These are phyloP conservation scores for Rhazya stricta DNA, from an alignment of 257 asterid genomes.

Conservation along the genomic window DNA sequence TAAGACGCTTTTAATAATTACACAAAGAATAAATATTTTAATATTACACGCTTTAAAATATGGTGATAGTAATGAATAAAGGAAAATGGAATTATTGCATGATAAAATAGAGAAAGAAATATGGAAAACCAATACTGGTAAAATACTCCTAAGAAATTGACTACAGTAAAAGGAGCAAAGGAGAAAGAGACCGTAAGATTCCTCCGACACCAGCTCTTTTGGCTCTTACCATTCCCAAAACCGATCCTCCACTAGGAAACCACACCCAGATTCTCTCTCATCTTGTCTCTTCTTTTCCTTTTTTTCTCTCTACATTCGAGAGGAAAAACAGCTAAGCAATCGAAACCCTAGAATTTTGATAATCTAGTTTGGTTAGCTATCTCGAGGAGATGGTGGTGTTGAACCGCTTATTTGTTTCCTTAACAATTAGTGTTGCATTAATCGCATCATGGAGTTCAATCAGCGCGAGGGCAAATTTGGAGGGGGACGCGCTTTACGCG, in stretches of 20 bases:
- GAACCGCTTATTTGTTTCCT: not conserved
- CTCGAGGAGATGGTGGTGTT: conserved; percentile 3
- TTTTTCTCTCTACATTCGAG: not conserved
- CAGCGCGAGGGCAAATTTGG: conserved; percentile 35
- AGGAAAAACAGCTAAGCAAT: not conserved
- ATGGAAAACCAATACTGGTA: too few species aligned
- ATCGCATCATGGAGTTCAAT: conserved; percentile 11
- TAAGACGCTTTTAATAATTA: too few species aligned
- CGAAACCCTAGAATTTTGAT: conserved; percentile 13
- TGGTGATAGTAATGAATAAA: too few species aligned
- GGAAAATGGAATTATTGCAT: too few species aligned
- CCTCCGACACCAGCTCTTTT: not conserved
- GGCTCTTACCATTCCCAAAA: conserved; percentile 9
- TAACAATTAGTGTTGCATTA: conserved; percentile 18
- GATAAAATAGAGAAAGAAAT: too few species aligned
- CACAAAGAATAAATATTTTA: too few species aligned
- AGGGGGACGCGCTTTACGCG: conserved; percentile 75
- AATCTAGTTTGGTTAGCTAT: not conserved
- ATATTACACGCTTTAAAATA: too few species aligned
- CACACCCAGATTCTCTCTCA: conserved; percentile 1
- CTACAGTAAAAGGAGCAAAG: not conserved
- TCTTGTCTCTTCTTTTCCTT: not conserved
- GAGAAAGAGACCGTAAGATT: not conserved
- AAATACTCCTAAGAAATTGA: too few species aligned
- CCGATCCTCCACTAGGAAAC: conserved; percentile 3